Percentiles rank a stretch among this genome's conserved stretches.
Evolutionary conservation across 768 basidiomycete genomes (phyloP).

Genomic region (Rubroboletus satanas): DNA sequence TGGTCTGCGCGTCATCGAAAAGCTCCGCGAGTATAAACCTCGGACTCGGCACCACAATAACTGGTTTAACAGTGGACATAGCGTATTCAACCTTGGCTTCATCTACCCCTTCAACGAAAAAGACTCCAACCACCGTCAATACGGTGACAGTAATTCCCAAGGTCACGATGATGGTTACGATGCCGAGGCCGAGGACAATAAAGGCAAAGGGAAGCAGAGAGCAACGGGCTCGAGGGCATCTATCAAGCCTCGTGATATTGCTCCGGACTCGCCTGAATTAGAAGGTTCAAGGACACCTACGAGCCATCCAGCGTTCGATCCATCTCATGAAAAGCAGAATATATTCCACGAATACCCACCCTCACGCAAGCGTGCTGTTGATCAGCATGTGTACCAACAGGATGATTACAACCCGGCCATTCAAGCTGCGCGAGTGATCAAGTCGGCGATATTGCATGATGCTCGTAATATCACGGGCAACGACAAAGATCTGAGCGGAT

Average conservation of each 20-base stretch:
- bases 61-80: slow-evolving; percentile 39
- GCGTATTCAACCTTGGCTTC: slow-evolving; percentile 35
- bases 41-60: slow-evolving; percentile 28
- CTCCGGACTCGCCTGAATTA: slow-evolving; percentile 5
- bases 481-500: slow-evolving; percentile 38
- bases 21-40: slow-evolving; percentile 63
- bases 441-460: slow-evolving; percentile 70
- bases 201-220: slow-evolving; percentile 31
- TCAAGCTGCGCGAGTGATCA: slow-evolving; percentile 61
- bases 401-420: slow-evolving; percentile 40
- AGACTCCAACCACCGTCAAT: slow-evolving; percentile 35
- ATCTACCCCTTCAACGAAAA: slow-evolving; percentile 43
- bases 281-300: slow-evolving; percentile 12
- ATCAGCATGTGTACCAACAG: slow-evolving; percentile 23
- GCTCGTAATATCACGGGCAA: slow-evolving; percentile 64
- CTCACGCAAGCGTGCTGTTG: slow-evolving; percentile 14
- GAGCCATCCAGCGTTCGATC: background rate
- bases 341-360: slow-evolving; percentile 41
- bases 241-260: background rate
- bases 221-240: slow-evolving; percentile 2
- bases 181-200: slow-evolving; percentile 29
- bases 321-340: slow-evolving; percentile 6
- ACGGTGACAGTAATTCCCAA: slow-evolving; percentile 16
- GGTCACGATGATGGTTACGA: slow-evolving; percentile 31
- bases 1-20: slow-evolving; percentile 59